A percentile compares a stretch with the other conserved stretches of the same genome.
Evolutionary conservation across 1,284 basidiomycete genomes (phyloP).

Genomic region (Stygiomarasmius scandens): DNA sequence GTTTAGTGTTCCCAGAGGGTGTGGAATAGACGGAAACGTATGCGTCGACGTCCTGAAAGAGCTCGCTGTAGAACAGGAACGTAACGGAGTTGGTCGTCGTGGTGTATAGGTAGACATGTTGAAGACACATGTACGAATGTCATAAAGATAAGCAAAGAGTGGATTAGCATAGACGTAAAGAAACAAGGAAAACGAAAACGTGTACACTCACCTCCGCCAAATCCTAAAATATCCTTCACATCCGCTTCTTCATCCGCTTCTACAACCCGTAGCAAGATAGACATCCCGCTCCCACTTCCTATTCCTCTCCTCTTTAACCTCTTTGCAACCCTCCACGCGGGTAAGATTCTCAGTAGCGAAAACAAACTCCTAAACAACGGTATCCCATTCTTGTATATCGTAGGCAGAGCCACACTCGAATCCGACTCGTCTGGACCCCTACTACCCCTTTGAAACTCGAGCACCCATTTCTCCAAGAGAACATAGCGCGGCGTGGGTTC

Average conservation of each 20-base stretch:
- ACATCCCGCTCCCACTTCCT: constrained; percentile 53
- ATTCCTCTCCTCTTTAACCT: constrained; percentile 52
- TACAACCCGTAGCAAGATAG: constrained; percentile 46
- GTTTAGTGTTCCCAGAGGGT: constrained; percentile 65
- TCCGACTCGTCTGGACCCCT: constrained; percentile 47
- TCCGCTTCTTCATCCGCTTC: constrained; percentile 8
- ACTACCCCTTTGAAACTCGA: constrained; percentile 43
- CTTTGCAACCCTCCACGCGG: constrained; percentile 71
- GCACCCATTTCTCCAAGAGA: constrained; percentile 73
- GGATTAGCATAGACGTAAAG: constrained; percentile 2
- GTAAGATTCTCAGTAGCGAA: constrained; percentile 69
- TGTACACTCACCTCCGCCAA: constrained; percentile 37
- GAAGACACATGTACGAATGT: constrained; percentile 42
- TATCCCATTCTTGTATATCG: constrained; percentile 82
- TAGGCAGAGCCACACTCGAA: constrained; percentile 44
- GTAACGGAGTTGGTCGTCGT: constrained; percentile 44
- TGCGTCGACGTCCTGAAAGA: constrained; percentile 57
- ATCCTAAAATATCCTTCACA: constrained; percentile 22
- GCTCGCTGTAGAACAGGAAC: constrained; percentile 27
- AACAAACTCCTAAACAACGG: constrained; percentile 76
- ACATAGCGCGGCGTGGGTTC: constrained; percentile 68
- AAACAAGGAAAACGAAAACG: background rate
- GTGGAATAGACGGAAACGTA: constrained; percentile 63
- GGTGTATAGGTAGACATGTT: no score
- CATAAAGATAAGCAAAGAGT: constrained; percentile 17